Percentiles rank a stretch among this genome's conserved stretches.
Evolutionary conservation across 176 grass and related monocot genomes (phyloP).

Genomic region (Juncus effusus): DNA sequence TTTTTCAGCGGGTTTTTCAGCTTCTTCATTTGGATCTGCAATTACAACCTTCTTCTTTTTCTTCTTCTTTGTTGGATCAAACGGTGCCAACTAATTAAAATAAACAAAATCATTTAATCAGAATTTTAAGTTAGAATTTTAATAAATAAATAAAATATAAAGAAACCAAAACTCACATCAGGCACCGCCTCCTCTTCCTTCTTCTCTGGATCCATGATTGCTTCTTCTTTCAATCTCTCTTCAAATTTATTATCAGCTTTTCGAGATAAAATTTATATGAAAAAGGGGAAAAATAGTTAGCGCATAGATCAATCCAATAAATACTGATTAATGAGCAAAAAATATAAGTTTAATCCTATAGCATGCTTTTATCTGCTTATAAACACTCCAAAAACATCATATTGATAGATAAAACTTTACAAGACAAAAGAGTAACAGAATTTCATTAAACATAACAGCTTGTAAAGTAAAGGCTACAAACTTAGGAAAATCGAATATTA

Average conservation of each 20-base stretch:
- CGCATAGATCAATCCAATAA: not conserved
- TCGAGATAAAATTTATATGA: not conserved
- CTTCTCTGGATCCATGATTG: conserved; percentile 14
- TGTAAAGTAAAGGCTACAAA: too few relatives aligned
- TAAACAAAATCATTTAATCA: not conserved
- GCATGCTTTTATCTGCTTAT: too few relatives aligned
- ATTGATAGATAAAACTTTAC: too few relatives aligned
- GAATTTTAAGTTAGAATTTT: not conserved
- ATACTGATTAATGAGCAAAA: too few relatives aligned
- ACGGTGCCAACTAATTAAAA: conserved; percentile 60
- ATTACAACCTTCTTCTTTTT: conserved; percentile 97
- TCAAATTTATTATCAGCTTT: not conserved
- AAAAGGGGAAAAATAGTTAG: not conserved
- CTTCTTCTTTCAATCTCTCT: not conserved
- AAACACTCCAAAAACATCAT: too few relatives aligned
- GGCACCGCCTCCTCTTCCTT: conserved; percentile 22
- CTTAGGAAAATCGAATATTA: too few relatives aligned
- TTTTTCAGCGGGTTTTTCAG: conserved; percentile 69
- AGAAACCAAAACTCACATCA: conserved; percentile 5
- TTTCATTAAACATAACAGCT: too few relatives aligned
- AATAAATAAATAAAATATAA: not conserved
- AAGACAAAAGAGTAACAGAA: too few relatives aligned
- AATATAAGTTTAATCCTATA: too few relatives aligned
- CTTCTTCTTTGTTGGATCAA: conserved; percentile 97
- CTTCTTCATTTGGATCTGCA: conserved; percentile 69